Evolutionary conservation across 148 eudicot species (phyloP).

Genomic region (Vaccinium myrtillus): DNA sequence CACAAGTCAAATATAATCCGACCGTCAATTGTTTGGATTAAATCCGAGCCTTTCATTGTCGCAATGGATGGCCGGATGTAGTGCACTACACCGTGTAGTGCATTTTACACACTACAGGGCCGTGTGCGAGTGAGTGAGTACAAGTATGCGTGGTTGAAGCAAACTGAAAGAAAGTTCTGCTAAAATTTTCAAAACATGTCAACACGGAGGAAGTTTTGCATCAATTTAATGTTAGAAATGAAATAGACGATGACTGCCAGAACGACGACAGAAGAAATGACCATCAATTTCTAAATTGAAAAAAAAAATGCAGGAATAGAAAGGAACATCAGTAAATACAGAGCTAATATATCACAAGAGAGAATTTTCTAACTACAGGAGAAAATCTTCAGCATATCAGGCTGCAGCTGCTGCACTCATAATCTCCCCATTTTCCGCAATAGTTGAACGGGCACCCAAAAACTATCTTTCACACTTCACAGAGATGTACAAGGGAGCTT

Average conservation of each 20-base stretch:
- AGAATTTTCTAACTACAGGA: not conserved
- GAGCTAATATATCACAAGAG: not conserved
- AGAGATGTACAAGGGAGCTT: conserved; percentile 22
- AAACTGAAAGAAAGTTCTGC: too few species aligned
- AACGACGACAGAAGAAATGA: not conserved
- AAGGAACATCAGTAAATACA: not conserved
- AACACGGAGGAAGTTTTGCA: not conserved
- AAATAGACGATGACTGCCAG: not conserved
- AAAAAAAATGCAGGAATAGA: not conserved
- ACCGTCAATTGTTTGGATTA: too few species aligned
- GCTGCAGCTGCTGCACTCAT: conserved; percentile 7
- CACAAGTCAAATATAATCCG: too few species aligned
- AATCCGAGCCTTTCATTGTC: too few species aligned
- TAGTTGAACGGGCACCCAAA: conserved; percentile 14
- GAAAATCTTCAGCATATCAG: conserved; percentile 1
- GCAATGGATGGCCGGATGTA: too few species aligned
- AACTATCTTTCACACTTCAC: conserved; percentile 10
- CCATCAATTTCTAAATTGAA: not conserved
- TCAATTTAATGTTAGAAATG: not conserved
- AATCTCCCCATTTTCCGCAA: conserved; percentile 21
- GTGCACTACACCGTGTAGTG: too few species aligned
- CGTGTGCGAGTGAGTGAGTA: not conserved
- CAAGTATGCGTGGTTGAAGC: not conserved
- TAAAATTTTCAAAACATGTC: not conserved
- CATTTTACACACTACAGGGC: too few species aligned